A percentile compares a stretch with the other conserved stretches of the same genome.
Conservation (phyloP, 176 grass and related monocot species). For the Ensete glaucum region DNA sequence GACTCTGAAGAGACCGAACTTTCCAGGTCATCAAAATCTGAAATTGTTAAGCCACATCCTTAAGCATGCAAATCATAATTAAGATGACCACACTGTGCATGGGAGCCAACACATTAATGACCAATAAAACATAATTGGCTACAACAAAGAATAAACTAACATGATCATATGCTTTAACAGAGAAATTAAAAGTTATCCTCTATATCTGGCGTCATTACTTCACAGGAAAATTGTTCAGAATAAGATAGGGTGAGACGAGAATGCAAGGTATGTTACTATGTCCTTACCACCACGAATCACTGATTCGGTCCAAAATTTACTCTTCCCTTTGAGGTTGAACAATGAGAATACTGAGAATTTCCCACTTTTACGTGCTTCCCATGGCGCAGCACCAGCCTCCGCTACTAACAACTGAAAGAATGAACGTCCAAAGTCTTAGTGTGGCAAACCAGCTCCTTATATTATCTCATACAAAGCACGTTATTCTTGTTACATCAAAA, state of each 20-base stretch:
- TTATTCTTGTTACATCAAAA: neutral
- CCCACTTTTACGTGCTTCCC: neutral
- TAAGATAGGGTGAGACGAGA: neutral
- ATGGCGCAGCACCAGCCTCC: neutral
- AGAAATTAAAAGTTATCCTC: neutral
- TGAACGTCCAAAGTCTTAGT: neutral
- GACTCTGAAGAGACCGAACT: constrained; percentile 36
- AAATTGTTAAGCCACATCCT: neutral
- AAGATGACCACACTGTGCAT: neutral
- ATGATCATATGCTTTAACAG: too few relatives aligned
- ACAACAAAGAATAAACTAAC: too few relatives aligned
- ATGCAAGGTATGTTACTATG: neutral
- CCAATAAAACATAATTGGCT: neutral
- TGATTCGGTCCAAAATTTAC: constrained; percentile 89
- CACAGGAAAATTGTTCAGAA: neutral
- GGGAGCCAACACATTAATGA: neutral
- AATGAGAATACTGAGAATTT: constrained; percentile 69
- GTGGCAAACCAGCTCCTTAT: neutral
- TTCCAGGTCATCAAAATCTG: constrained; percentile 90
- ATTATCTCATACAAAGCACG: too few relatives aligned
- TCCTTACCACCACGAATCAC: constrained; percentile 62
- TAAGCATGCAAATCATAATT: neutral
- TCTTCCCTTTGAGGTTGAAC: constrained; percentile 75
- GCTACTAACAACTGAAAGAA: neutral
- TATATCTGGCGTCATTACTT: neutral